Percentiles rank a stretch among this genome's conserved stretches.
phyloP scores from a whole-genome alignment of 1,139 yeast genomes.

The Taphrina pruni region DNA sequence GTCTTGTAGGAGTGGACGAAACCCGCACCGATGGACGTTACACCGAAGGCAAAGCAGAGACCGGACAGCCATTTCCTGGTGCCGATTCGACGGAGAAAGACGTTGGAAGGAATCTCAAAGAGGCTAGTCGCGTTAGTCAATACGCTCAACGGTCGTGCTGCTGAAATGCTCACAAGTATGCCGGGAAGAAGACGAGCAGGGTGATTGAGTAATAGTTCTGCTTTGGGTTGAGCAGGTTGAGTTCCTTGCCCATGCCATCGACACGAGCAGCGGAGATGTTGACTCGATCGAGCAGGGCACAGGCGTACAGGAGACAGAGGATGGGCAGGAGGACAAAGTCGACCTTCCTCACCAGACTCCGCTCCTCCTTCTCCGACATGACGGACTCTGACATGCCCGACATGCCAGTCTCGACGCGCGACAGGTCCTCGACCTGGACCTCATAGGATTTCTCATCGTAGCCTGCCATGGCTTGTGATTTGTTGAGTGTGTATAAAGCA shows the following conservation, averaged over 20 bases:
- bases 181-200: conserved; percentile 70
- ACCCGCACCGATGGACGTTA: conserved; percentile 58
- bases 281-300: conserved; percentile 67
- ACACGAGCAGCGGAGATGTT: conserved; percentile 68
- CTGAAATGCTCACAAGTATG: conserved; percentile 56
- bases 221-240: conserved; percentile 55
- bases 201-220: conserved; percentile 60
- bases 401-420: conserved; percentile 19
- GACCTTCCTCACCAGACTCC: conserved; percentile 55
- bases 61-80: conserved; percentile 58
- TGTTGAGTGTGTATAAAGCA: too few species aligned
- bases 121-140: conserved; percentile 47
- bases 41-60: conserved; percentile 48
- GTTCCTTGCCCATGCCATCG: conserved; percentile 59
- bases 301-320: conserved; percentile 62
- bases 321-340: conserved; percentile 64
- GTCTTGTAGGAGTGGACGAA: conserved; percentile 64
- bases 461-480: background rate
- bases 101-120: conserved; percentile 70
- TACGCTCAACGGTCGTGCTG: too few species aligned
- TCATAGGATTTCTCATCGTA: conserved; percentile 3
- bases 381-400: conserved; percentile 31
- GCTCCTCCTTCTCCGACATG: conserved; percentile 33
- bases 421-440: conserved; percentile 28
- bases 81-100: conserved; percentile 61